phyloP scores from a whole-genome alignment of 2,329 filamentous ascomycete species.

The Apiospora malaysiana region DNA sequence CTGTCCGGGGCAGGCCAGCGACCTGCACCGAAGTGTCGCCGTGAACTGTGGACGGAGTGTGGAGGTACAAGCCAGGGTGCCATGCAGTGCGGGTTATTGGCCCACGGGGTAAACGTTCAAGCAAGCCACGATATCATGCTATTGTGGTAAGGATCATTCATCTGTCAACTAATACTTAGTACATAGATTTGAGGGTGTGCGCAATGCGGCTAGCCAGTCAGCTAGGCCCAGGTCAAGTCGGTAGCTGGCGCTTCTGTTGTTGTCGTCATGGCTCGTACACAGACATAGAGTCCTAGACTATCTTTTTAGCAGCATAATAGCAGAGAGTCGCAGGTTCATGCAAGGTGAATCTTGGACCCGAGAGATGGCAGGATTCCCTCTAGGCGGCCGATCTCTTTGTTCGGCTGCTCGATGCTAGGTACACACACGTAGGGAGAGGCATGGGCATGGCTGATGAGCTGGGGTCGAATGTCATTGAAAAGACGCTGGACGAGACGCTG shows the following conservation, averaged over 20 bases:
- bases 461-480: not conserved
- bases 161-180: not conserved
- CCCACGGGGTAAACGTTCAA: conserved; percentile 16
- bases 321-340: not conserved
- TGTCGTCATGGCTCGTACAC: not conserved
- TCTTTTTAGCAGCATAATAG: not conserved
- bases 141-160: not conserved
- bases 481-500: not conserved
- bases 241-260: not conserved
- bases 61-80: conserved; percentile 1
- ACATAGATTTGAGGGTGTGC: no score
- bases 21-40: conserved; percentile 8
- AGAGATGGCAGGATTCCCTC: not conserved
- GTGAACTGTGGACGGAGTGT: conserved; percentile 8
- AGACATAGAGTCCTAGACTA: not conserved
- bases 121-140: conserved; percentile 17
- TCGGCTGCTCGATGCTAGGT: no score
- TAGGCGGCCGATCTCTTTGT: not conserved
- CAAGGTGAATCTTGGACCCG: not conserved
- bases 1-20: not conserved
- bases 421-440: not conserved
- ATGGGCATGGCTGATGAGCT: not conserved
- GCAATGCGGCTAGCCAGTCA: not conserved
- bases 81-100: conserved; percentile 17
- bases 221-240: not conserved